phyloP scores from a whole-genome alignment of 352 stramenopile genomes.

The Thalassiosira hispida region DNA sequence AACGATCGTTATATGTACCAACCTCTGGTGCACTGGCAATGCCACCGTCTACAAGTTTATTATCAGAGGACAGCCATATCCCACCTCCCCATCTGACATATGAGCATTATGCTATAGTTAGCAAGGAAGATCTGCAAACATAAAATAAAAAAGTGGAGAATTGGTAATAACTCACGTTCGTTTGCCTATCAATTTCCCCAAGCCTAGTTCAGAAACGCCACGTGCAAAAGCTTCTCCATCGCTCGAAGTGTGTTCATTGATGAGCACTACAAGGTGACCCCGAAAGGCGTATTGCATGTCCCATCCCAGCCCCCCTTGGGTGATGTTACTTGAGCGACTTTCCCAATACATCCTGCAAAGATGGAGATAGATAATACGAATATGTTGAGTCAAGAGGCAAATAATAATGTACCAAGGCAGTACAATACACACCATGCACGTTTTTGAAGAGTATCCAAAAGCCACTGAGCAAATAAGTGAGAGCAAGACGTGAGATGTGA shows the following conservation, averaged over 20 bases:
- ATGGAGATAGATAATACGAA: too few relatives aligned
- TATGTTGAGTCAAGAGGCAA: too few relatives aligned
- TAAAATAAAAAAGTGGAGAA: too few relatives aligned
- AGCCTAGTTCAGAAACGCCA: conserved; percentile 71
- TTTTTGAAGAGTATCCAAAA: conserved; percentile 70
- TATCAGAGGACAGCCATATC: conserved; percentile 77
- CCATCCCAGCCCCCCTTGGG: conserved; percentile 70
- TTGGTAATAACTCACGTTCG: too few relatives aligned
- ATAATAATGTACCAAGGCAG: too few relatives aligned
- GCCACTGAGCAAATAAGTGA: conserved; percentile 12
- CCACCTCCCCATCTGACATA: conserved; percentile 81
- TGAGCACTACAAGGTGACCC: conserved; percentile 76
- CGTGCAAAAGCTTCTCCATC: conserved; percentile 77
- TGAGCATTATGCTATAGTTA: not conserved
- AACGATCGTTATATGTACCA: conserved; percentile 74
- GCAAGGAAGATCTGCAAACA: not conserved
- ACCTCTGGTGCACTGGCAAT: conserved; percentile 73
- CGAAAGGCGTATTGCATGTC: conserved; percentile 77
- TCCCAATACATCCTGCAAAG: conserved; percentile 85
- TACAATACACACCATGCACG: too few relatives aligned
- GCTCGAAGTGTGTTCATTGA: conserved; percentile 75
- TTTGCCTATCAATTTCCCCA: conserved; percentile 75
- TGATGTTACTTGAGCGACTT: conserved; percentile 42
- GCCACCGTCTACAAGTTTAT: conserved; percentile 73
- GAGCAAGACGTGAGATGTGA: too few relatives aligned